Base-by-base conservation (phyloP, 2,329 filamentous ascomycete genomes). In the Paraphoma chrysanthemicola region DNA sequence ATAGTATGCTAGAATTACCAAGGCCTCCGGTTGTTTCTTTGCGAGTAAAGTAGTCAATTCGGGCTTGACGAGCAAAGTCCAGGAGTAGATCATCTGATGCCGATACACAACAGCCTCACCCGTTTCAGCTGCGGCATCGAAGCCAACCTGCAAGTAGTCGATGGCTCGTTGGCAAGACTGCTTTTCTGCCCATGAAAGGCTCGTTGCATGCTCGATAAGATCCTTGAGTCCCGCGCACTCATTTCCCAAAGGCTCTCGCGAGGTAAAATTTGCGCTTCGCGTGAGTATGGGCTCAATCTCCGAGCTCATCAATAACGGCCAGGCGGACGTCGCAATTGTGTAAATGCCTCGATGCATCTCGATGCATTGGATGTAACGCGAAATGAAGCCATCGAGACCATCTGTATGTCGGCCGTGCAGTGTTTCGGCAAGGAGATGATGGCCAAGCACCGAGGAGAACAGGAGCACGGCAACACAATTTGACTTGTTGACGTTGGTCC, bases 1-100 rank as follows among this genome's bases (percentile, higher is more conserved):
- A 48, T 83, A 84, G 60, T 84, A 78, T 6, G 80, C 82, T 18
- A 85, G 67, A 6, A 85, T 76, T 10, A 82, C 70, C 23, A 85
- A 68, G 1, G 80, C 80, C 59, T 82, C 81, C 0, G 78, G 76
- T 3, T 69, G 60, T 38, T 72, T 69, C 33, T 66, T 56, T 12
- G 72, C 67, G 7, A 83, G 60, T 48, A 80, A 63, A 7, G 53
- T 60, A 4, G 78, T 72, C 44, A 78, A 81, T 9, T 72, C 68
- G 12, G 60, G 64, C 3, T 69, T 62, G 12, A 79, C 60, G 48
- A 78, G 66, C 16, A 77, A 71, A 1, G 72, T 70, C 78, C 78
- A 82, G 10, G 70, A 59, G 33, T 74, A 71, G 2, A 78, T 60
- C 39, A 77, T 64, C 12, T 67, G 62, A 33, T 63, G 57, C 18